Percentiles rank a stretch among this genome's conserved stretches.
Evolutionary conservation across 208 protist species (phyloP).

Genomic region (Eutreptiella sp.): DNA sequence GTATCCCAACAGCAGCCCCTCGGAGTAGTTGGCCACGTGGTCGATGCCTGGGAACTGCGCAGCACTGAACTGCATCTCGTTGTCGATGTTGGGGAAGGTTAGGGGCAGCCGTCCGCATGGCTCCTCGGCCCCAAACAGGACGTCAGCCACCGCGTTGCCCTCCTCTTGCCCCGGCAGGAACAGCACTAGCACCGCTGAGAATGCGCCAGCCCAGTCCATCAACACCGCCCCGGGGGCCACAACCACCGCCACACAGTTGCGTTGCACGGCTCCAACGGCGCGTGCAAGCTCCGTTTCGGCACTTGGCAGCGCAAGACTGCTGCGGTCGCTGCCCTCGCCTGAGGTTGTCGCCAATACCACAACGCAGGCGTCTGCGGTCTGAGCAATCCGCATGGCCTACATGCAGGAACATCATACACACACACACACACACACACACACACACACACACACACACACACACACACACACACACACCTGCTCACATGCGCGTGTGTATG

Average conservation of each 20-base stretch:
- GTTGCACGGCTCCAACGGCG: slow-evolving; percentile 5
- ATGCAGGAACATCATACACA: no score
- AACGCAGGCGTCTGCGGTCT: slow-evolving; percentile 8
- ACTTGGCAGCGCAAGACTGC: slow-evolving; percentile 12
- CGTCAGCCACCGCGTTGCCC: slow-evolving; percentile 18
- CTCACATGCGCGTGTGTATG: no score
- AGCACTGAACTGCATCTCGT: neutral
- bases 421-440: no score
- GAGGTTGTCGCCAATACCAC: neutral
- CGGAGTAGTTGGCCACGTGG: slow-evolving; percentile 7
- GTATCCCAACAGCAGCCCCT: slow-evolving; percentile 33
- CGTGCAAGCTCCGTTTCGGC: neutral
- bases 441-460: no score
- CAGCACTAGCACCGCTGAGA: slow-evolving; percentile 18
- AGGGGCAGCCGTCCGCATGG: slow-evolving; percentile 29
- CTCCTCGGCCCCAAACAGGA: slow-evolving; percentile 22
- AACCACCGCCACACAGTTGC: slow-evolving; percentile 16
- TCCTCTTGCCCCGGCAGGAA: slow-evolving; percentile 17
- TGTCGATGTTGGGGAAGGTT: slow-evolving; percentile 15
- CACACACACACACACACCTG: no score
- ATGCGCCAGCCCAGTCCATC: slow-evolving; percentile 1
- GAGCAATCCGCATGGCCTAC: slow-evolving; percentile 5
- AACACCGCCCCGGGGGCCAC: slow-evolving; percentile 10
- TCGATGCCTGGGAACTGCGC: slow-evolving; percentile 21
- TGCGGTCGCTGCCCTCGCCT: slow-evolving; percentile 12